Evolutionary conservation across 1,284 basidiomycete species (phyloP).

Genomic region (Trichosporon coremiiforme): DNA sequence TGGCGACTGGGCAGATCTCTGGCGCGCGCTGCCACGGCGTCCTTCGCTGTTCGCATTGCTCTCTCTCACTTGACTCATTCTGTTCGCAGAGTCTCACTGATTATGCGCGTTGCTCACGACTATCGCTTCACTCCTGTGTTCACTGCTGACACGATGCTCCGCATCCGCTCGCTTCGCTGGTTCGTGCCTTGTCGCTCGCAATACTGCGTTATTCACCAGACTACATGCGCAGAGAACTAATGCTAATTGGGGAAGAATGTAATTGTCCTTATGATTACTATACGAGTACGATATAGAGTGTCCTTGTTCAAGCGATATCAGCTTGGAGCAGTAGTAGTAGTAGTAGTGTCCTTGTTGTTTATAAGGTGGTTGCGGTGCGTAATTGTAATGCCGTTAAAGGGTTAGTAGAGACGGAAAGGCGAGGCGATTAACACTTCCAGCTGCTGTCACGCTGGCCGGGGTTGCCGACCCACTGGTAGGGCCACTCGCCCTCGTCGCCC

Average conservation of each 20-base stretch:
- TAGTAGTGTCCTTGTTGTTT: slow-evolving; percentile 17
- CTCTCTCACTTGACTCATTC: too few species aligned
- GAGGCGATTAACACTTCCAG: slow-evolving; percentile 48
- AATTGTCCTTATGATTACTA: not conserved
- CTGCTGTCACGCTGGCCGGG: slow-evolving; percentile 44
- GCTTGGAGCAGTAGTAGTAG: too few species aligned
- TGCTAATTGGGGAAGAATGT: not conserved
- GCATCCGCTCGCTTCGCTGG: too few species aligned
- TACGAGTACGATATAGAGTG: not conserved
- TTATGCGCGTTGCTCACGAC: too few species aligned
- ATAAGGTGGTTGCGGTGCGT: too few species aligned
- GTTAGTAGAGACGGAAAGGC: too few species aligned
- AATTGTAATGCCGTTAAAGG: too few species aligned
- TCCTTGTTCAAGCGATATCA: not conserved
- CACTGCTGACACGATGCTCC: too few species aligned
- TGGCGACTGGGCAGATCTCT: not conserved
- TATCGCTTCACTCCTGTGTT: too few species aligned
- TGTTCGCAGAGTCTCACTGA: too few species aligned
- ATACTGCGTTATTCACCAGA: not conserved
- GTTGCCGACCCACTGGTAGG: slow-evolving; percentile 48
- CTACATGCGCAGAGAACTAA: slow-evolving; percentile 5
- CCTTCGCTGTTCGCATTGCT: too few species aligned
- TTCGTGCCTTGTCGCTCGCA: not conserved
- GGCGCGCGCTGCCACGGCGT: too few species aligned
- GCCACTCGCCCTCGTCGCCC: slow-evolving; percentile 49